These are phyloP conservation scores for Pythium brachiatum DNA, from an alignment of 352 stramenopile genomes.

Conservation along the genomic window DNA sequence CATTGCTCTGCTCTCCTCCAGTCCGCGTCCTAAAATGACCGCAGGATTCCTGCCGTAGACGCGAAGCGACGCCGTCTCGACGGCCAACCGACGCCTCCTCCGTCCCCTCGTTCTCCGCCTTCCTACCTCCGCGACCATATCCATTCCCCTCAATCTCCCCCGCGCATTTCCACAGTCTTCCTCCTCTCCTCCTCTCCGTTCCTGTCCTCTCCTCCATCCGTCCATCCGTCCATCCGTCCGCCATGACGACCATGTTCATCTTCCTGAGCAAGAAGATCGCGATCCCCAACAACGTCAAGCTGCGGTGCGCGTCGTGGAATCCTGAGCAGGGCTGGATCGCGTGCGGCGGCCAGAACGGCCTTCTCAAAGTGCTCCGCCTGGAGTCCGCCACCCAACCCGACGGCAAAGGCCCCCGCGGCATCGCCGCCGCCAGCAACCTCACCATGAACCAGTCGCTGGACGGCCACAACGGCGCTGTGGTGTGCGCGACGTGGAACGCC, in stretches of 20 bases:
- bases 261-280: conserved; percentile 96
- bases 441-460: conserved; percentile 96
- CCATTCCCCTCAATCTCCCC: not conserved
- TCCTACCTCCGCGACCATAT: not conserved
- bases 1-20: too few relatives aligned
- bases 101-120: not conserved
- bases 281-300: conserved; percentile 92
- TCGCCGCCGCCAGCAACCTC: conserved; percentile 87
- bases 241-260: conserved; percentile 85
- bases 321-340: conserved; percentile 93
- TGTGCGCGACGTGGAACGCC: conserved; percentile 93
- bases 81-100: not conserved
- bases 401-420: conserved; percentile 70
- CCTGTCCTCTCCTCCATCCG: not conserved
- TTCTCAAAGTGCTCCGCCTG: conserved; percentile 93
- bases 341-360: conserved; percentile 90
- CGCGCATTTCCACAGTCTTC: not conserved
- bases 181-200: not conserved
- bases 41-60: not conserved
- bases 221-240: not conserved
- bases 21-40: not conserved
- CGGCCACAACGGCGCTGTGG: conserved; percentile 87
- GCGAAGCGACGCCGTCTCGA: not conserved
- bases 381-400: conserved; percentile 72
- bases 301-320: conserved; percentile 92